Conservation (phyloP, 179 eudicot genomes). For the Drosera spatulata region DNA sequence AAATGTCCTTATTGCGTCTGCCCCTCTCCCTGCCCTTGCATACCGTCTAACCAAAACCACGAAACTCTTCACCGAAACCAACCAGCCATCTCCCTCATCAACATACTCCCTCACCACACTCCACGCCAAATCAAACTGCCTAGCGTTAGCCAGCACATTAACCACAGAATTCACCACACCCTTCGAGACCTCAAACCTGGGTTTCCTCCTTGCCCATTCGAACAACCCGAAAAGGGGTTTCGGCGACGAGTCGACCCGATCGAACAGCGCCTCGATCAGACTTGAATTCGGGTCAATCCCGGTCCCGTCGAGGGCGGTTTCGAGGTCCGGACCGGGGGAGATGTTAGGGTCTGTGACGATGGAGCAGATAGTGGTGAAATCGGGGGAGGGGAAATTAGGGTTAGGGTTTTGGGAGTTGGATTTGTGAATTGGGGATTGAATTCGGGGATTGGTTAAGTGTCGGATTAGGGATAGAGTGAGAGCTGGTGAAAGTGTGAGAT, state of each 20-base stretch:
- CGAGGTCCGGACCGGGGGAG: constrained; percentile 25
- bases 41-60: constrained; percentile 48
- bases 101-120: constrained; percentile 27
- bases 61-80: constrained; percentile 31
- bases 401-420: constrained; percentile 3
- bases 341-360: constrained; percentile 28
- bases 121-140: constrained; percentile 54
- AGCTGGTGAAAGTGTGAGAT: too few species aligned
- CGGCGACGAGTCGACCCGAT: constrained; percentile 39
- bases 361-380: constrained; percentile 25
- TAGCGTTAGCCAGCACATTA: constrained; percentile 42
- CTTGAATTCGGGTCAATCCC: constrained; percentile 20
- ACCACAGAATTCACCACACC: constrained; percentile 45
- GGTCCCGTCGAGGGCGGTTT: constrained; percentile 27
- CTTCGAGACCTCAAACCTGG: constrained; percentile 20
- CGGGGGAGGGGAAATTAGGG: constrained; percentile 16
- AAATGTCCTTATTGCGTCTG: constrained; percentile 32
- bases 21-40: constrained; percentile 47
- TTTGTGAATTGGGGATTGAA: constrained; percentile 1
- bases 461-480: too few species aligned
- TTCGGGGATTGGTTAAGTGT: background rate
- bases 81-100: constrained; percentile 20
- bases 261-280: constrained; percentile 28
- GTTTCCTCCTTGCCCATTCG: constrained; percentile 48
- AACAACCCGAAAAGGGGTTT: constrained; percentile 32